Evolutionary conservation across 495 filamentous ascomycete genomes (phyloP), one percentile per base, ranked within the genome.

Genomic region (Tirmania nivea): DNA sequence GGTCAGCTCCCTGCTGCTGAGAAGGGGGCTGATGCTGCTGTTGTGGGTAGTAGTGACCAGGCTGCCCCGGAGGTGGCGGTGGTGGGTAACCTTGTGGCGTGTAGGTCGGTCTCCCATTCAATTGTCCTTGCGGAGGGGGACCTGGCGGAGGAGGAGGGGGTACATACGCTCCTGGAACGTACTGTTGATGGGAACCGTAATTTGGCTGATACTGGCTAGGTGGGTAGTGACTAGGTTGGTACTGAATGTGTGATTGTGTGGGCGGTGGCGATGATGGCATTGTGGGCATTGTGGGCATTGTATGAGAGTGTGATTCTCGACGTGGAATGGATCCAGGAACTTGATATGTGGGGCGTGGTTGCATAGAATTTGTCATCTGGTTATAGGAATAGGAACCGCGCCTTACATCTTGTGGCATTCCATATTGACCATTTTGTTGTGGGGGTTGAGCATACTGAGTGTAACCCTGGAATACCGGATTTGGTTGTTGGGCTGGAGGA

Each of bases 21-120:
- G 39, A 19, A 3, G 1, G 39, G 0, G 39, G 12, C 9, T 14
- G 39, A 8, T 45, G 39, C 17, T 45, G 39, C 17, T 45, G 39
- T 8, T 14, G 39, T 19, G 12, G 39, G 12, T 45, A 19, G 3
- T 45, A 19, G 12, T 45, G 39, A 14, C 39, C 39, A 14, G 39
- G 39, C 39, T 45, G 39, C 39, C 39, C 48, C 19, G 48, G 48
- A 1, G 14, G 48, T 25, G n/a, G 48, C n/a, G n/a, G 34, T 50
- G 54, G 9, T 45, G 52, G n/a, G 25, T 50, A 50, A 25, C 48
- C 48, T 31, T 50, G 48, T 11, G 3, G 48, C 25, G 5, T 49
- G 75, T 8, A 31, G 16, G 11, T 12, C 12, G 14, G 61, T 64
- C 50, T 70, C 58, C 4, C 5, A 31, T 50, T 50, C 48, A 31